Conservation (phyloP, 306 rosid genomes). For the Acacia acuminata region DNA sequence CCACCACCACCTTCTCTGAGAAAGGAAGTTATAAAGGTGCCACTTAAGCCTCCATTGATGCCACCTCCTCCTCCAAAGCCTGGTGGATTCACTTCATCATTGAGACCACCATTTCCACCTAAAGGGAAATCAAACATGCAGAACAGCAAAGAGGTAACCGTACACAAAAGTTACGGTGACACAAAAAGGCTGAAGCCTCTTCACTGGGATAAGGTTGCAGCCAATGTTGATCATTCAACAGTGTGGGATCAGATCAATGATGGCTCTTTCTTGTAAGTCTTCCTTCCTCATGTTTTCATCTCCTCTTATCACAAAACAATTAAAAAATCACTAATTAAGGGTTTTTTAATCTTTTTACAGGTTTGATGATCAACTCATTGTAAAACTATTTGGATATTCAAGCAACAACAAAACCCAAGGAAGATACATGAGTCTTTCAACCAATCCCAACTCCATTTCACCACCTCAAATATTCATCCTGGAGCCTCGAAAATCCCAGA, state of each 20-base stretch:
- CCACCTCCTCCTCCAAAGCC: slow-evolving; percentile 18
- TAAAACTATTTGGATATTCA: slow-evolving; percentile 73
- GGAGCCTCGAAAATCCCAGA: slow-evolving; percentile 74
- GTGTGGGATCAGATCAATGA: slow-evolving; percentile 51
- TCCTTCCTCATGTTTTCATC: neutral
- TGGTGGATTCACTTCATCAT: slow-evolving; percentile 37
- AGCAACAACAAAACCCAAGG: slow-evolving; percentile 38
- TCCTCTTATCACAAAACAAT: neutral
- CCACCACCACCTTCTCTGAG: slow-evolving; percentile 11
- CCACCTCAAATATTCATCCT: slow-evolving; percentile 65
- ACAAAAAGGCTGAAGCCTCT: slow-evolving; percentile 73
- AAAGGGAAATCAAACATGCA: slow-evolving; percentile 37
- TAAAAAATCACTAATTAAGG: neutral
- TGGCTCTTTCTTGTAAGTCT: slow-evolving; percentile 69
- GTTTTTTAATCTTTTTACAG: slow-evolving; percentile 36
- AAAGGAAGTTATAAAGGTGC: slow-evolving; percentile 28
- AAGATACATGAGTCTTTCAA: slow-evolving; percentile 37
- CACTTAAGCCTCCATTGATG: neutral
- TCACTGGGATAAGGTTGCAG: slow-evolving; percentile 90
- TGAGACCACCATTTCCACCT: slow-evolving; percentile 50
- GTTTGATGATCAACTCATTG: slow-evolving; percentile 81
- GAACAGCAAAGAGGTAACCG: neutral
- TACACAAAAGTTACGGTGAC: slow-evolving; percentile 16
- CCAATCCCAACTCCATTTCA: slow-evolving; percentile 37
- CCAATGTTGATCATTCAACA: slow-evolving; percentile 60